phyloP scores from a whole-genome alignment of 208 protist genomes.

The Crithidia sp. region DNA sequence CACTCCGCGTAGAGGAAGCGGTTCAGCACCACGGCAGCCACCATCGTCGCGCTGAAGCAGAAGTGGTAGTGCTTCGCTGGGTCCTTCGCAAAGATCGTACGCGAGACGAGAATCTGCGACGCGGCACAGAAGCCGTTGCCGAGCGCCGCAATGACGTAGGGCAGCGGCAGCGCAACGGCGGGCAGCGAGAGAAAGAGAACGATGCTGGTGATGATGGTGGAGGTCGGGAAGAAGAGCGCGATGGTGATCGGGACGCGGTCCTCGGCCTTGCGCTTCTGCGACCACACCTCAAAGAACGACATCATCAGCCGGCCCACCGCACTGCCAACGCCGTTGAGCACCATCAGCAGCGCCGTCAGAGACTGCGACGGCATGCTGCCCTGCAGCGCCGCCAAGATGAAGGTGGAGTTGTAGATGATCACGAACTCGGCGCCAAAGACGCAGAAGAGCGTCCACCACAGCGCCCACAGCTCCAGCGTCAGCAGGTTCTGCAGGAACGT shows the following conservation, averaged over 20 bases:
- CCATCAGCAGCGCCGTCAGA: constrained; percentile 38
- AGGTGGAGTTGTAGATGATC: constrained; percentile 41
- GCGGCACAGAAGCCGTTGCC: constrained; percentile 54
- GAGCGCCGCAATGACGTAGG: constrained; percentile 44
- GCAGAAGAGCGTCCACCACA: constrained; percentile 39
- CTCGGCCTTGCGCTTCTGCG: constrained; percentile 35
- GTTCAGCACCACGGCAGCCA: constrained; percentile 47
- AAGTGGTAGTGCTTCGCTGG: constrained; percentile 64
- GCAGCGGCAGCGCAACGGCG: constrained; percentile 33
- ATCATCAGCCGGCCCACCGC: constrained; percentile 38
- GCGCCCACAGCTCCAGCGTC: constrained; percentile 32
- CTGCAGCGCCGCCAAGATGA: constrained; percentile 40
- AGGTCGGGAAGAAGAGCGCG: constrained; percentile 36
- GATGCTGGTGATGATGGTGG: constrained; percentile 34
- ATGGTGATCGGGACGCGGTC: constrained; percentile 48
- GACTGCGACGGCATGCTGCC: constrained; percentile 22
- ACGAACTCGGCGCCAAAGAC: constrained; percentile 34
- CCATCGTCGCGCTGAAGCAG: constrained; percentile 32
- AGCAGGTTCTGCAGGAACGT: constrained; percentile 33
- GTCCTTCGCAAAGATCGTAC: constrained; percentile 56
- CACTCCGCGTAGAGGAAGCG: constrained; percentile 57
- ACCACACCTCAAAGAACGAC: constrained; percentile 41
- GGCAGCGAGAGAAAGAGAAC: constrained; percentile 42
- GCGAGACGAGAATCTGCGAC: constrained; percentile 44
- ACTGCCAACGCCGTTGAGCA: constrained; percentile 50